phyloP scores from a whole-genome alignment of 2,329 filamentous ascomycete genomes.

The Byssoonygena ceratinophila region DNA sequence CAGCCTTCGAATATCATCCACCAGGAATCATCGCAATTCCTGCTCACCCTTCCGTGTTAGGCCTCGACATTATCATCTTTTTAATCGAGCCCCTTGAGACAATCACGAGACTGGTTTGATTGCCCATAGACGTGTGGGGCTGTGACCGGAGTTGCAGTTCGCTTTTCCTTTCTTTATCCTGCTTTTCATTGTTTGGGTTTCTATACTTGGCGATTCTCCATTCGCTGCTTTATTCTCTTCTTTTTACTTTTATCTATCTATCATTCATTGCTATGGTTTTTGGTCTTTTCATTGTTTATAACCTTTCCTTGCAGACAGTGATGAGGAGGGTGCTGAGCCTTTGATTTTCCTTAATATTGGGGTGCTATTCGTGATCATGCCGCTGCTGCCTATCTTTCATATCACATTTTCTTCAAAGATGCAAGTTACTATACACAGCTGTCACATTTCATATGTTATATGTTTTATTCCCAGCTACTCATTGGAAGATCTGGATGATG shows the following conservation, averaged over 20 bases:
- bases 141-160: neutral
- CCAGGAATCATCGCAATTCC: conserved; percentile 12
- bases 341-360: too few species aligned
- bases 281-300: neutral
- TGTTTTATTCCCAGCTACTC: neutral
- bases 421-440: neutral
- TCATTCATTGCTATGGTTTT: too few species aligned
- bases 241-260: neutral
- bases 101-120: conserved; percentile 38
- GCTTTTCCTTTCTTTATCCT: conserved; percentile 1
- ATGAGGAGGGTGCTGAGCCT: neutral
- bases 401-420: too few species aligned
- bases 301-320: neutral
- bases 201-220: neutral
- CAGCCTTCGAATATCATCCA: neutral
- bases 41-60: conserved; percentile 10
- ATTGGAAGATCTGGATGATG: neutral
- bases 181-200: neutral
- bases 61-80: neutral
- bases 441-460: neutral
- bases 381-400: too few species aligned
- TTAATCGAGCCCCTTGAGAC: conserved; percentile 26
- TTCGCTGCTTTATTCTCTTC: neutral
- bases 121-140: conserved; percentile 23
- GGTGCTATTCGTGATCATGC: too few species aligned